A percentile compares a stretch with the other conserved stretches of the same genome.
Evolutionary conservation across 2,329 filamentous ascomycete species (phyloP).

Genomic region (Lizonia empirigonia): DNA sequence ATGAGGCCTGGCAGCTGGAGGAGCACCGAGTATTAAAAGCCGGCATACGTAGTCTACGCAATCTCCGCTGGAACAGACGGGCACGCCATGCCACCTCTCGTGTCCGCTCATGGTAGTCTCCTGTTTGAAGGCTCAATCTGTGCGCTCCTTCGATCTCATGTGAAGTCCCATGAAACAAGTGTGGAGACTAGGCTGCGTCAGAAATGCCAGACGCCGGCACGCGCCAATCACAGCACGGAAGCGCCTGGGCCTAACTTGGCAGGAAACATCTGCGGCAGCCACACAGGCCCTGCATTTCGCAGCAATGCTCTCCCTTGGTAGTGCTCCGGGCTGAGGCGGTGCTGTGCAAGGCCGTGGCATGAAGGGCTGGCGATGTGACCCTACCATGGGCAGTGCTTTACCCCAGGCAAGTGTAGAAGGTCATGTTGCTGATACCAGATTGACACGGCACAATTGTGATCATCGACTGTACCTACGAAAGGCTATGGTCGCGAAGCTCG

Average conservation of each 20-base stretch:
- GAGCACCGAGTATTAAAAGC: constrained; percentile 36
- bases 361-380: constrained; percentile 5
- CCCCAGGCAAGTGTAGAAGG: constrained; percentile 2
- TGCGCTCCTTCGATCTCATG: constrained; percentile 27
- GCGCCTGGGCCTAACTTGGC: constrained; percentile 29
- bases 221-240: constrained; percentile 9
- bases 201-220: constrained; percentile 27
- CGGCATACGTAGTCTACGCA: constrained; percentile 28
- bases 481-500: constrained; percentile 1
- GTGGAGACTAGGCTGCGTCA: constrained; percentile 46
- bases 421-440: neutral
- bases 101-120: constrained; percentile 24
- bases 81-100: constrained; percentile 29
- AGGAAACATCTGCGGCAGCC: constrained; percentile 35
- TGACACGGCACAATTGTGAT: neutral
- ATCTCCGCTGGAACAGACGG: constrained; percentile 33
- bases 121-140: constrained; percentile 31
- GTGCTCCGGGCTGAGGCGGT: constrained; percentile 25
- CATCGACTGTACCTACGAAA: constrained; percentile 3
- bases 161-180: constrained; percentile 42
- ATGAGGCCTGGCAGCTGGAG: constrained; percentile 23
- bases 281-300: constrained; percentile 34
- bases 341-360: constrained; percentile 16
- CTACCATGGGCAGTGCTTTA: neutral
- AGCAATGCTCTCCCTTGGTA: constrained; percentile 21